Conservation (phyloP, 139 green algal species). For the Astrephomene gubernaculifera region DNA sequence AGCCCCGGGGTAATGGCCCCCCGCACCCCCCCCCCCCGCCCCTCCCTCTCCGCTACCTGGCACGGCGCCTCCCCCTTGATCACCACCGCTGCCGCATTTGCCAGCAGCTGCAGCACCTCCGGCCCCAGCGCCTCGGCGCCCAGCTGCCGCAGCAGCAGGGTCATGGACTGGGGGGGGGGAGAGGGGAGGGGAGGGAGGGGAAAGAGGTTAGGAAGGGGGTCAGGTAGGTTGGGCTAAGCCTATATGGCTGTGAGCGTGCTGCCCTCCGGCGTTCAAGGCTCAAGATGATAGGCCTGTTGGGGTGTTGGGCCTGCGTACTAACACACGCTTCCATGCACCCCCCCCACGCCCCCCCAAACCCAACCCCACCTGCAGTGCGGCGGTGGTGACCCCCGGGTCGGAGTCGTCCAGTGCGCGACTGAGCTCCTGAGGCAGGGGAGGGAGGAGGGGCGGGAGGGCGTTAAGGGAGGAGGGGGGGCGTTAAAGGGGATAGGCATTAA, state of each 20-base stretch:
- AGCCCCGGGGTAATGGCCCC: too few species aligned
- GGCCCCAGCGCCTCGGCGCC: slow-evolving; percentile 33
- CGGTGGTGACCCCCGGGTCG: slow-evolving; percentile 23
- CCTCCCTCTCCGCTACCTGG: slow-evolving; percentile 53
- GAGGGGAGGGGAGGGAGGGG: neutral
- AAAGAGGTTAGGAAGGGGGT: neutral
- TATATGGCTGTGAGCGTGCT: too few species aligned
- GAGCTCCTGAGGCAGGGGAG: slow-evolving; percentile 17
- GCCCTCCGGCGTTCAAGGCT: too few species aligned
- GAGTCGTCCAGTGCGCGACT: slow-evolving; percentile 21
- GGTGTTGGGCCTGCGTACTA: too few species aligned
- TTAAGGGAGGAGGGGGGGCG: too few species aligned
- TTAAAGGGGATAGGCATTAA: too few species aligned
- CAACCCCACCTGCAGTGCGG: slow-evolving; percentile 34
- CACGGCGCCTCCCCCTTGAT: slow-evolving; percentile 61
- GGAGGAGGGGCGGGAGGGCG: neutral
- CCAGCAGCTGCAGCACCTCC: slow-evolving; percentile 17
- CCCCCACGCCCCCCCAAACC: neutral
- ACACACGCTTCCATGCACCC: too few species aligned
- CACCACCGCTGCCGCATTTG: slow-evolving; percentile 16
- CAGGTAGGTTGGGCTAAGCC: neutral
- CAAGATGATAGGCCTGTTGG: too few species aligned
- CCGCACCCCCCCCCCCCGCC: slow-evolving; percentile 36
- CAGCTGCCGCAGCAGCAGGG: slow-evolving; percentile 53
- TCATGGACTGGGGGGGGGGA: slow-evolving; percentile 25